Evolutionary conservation across 176 grass and related monocot genomes (phyloP).

Genomic region (Oryza rufipogon): DNA sequence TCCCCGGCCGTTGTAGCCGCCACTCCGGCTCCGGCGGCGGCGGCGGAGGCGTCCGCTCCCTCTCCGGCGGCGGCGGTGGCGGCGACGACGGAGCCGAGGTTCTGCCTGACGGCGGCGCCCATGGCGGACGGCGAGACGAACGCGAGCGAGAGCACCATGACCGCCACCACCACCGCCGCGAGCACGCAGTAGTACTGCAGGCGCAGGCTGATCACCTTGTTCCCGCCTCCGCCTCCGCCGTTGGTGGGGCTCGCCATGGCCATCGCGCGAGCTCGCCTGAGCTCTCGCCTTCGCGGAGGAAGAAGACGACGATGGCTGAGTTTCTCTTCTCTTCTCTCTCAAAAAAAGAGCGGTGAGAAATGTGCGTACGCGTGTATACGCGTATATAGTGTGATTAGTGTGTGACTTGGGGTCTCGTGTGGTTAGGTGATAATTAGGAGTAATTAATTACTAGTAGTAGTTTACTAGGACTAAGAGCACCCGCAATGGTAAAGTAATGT

Average conservation of each 20-base stretch:
- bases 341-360: neutral
- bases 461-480: neutral
- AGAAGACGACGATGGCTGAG: neutral
- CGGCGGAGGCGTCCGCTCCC: neutral
- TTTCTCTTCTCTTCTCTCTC: neutral
- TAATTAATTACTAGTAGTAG: too few species aligned
- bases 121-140: conserved; percentile 48
- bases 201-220: conserved; percentile 56
- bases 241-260: conserved; percentile 48
- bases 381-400: neutral
- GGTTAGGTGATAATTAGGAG: neutral
- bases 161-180: conserved; percentile 41
- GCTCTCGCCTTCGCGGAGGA: too few species aligned
- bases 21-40: neutral
- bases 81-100: conserved; percentile 39
- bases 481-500: too few species aligned
- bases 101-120: conserved; percentile 49
- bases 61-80: too few species aligned
- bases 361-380: neutral
- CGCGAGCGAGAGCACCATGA: conserved; percentile 52
- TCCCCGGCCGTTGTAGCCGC: neutral
- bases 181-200: conserved; percentile 62
- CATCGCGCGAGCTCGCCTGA: conserved; percentile 3
- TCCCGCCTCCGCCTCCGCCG: neutral
- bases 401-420: neutral